Percentiles rank a stretch among this genome's conserved stretches.
Conservation (phyloP, 768 basidiomycete genomes). For the Russula earlei region DNA sequence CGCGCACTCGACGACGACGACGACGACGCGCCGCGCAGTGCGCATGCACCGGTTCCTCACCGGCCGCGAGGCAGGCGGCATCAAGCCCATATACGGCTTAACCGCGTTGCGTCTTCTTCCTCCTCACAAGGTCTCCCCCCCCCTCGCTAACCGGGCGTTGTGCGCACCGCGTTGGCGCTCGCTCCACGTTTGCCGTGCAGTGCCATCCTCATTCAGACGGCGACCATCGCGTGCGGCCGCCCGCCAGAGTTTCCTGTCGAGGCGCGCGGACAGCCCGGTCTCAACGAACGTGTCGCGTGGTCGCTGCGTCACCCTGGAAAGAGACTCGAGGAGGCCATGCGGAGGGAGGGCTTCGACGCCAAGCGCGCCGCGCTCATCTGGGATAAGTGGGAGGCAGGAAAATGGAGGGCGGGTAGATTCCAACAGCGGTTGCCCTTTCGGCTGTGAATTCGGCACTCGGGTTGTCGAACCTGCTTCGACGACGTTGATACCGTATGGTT, state of each 20-base stretch:
- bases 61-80: slow-evolving; percentile 72
- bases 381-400: slow-evolving; percentile 14
- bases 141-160: no score
- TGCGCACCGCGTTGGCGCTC: not conserved
- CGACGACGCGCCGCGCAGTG: slow-evolving; percentile 8
- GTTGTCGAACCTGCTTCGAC: no score
- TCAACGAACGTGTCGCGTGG: slow-evolving; percentile 34
- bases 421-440: not conserved
- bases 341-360: slow-evolving; percentile 24
- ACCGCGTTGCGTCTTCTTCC: slow-evolving; percentile 57
- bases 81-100: slow-evolving; percentile 83
- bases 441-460: not conserved
- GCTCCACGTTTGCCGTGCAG: slow-evolving; percentile 23
- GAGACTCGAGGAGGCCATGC: slow-evolving; percentile 22
- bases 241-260: slow-evolving; percentile 37
- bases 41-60: slow-evolving; percentile 78
- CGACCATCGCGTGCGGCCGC: slow-evolving; percentile 39
- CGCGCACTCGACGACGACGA: not conserved
- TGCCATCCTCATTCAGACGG: slow-evolving; percentile 42
- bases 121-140: no score
- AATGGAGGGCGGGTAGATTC: slow-evolving; percentile 1
- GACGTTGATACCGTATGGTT: not conserved
- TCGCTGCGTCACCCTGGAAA: slow-evolving; percentile 29
- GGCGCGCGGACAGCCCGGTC: slow-evolving; percentile 35
- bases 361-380: slow-evolving; percentile 14